These are phyloP conservation scores for Senna siamea DNA, from an alignment of 306 rosid species.

Conservation along the genomic window DNA sequence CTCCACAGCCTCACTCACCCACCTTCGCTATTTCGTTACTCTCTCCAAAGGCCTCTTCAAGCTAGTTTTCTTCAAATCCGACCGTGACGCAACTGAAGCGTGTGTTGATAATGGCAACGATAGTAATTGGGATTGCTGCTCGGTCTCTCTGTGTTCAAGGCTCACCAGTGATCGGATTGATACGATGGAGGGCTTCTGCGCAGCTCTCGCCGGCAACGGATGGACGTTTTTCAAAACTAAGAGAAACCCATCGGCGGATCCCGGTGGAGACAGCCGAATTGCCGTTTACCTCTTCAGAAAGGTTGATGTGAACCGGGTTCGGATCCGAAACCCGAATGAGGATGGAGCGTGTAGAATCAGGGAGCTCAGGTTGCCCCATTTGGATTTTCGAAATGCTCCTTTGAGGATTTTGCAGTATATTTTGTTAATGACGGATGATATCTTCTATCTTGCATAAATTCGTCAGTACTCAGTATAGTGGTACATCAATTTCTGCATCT, in stretches of 20 bases:
- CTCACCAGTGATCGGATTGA: slow-evolving; percentile 47
- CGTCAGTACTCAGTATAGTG: slow-evolving; percentile 23
- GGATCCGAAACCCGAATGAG: slow-evolving; percentile 43
- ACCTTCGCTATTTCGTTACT: slow-evolving; percentile 57
- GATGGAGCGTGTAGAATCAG: slow-evolving; percentile 51
- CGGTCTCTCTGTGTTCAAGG: slow-evolving; percentile 53
- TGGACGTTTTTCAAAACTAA: slow-evolving; percentile 64
- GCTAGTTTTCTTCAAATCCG: slow-evolving; percentile 55
- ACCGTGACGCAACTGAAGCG: slow-evolving; percentile 6
- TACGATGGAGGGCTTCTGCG: slow-evolving; percentile 60
- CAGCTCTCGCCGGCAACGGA: slow-evolving; percentile 62
- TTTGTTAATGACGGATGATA: slow-evolving; percentile 70
- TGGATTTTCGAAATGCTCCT: slow-evolving; percentile 75
- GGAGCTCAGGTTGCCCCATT: slow-evolving; percentile 63
- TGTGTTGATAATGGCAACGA: not conserved
- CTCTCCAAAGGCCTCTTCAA: slow-evolving; percentile 65
- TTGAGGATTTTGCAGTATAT: slow-evolving; percentile 77
- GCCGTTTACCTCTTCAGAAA: slow-evolving; percentile 57
- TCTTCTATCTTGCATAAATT: slow-evolving; percentile 44
- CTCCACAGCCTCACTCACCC: slow-evolving; percentile 49
- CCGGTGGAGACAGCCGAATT: slow-evolving; percentile 25
- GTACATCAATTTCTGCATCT: not conserved
- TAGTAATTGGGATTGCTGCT: slow-evolving; percentile 64
- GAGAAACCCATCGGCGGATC: slow-evolving; percentile 43
- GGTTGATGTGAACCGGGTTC: slow-evolving; percentile 60